phyloP scores from a whole-genome alignment of 1,284 basidiomycete species.

The Polyporus tsugae region DNA sequence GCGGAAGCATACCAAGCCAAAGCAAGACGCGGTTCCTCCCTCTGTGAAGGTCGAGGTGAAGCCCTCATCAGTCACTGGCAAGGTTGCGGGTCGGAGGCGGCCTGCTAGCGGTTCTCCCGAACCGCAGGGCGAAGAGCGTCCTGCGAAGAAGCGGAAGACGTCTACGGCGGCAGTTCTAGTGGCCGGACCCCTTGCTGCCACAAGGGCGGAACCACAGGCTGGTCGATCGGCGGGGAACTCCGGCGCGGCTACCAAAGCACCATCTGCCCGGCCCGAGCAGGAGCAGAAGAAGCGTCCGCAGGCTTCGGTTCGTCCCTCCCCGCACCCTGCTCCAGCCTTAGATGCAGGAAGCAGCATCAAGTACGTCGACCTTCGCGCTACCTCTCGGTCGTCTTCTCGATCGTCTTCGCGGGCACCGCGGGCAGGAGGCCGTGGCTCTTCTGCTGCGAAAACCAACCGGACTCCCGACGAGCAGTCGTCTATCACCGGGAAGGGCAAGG shows the following conservation, averaged over 20 bases:
- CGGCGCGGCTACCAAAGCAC: no score
- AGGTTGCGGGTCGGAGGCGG: conserved; percentile 9
- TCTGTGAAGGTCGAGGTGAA: not conserved
- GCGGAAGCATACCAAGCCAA: conserved; percentile 17
- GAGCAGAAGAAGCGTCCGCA: not conserved
- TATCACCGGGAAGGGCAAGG: conserved; percentile 15
- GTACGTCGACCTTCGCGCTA: conserved; percentile 22
- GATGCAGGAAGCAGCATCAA: conserved; percentile 8
- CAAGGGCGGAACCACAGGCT: not conserved
- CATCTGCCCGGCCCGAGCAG: not conserved
- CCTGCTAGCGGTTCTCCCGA: conserved; percentile 12
- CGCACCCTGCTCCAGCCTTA: not conserved
- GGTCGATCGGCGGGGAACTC: not conserved
- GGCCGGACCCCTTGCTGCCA: not conserved
- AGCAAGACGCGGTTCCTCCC: not conserved
- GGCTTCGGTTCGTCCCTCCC: not conserved
- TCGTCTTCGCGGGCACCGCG: conserved; percentile 18
- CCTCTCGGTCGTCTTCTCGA: conserved; percentile 23
- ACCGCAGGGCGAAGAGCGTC: conserved; percentile 13
- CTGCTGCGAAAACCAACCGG: not conserved
- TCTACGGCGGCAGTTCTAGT: not conserved
- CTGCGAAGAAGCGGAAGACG: conserved; percentile 32
- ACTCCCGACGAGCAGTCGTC: not conserved
- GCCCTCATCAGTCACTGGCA: not conserved
- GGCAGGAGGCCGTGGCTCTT: not conserved